A percentile compares a stretch with the other conserved stretches of the same genome.
These are phyloP conservation scores for Helicocarpus griseus DNA, from an alignment of 2,329 filamentous ascomycete genomes.

Conservation along the genomic window DNA sequence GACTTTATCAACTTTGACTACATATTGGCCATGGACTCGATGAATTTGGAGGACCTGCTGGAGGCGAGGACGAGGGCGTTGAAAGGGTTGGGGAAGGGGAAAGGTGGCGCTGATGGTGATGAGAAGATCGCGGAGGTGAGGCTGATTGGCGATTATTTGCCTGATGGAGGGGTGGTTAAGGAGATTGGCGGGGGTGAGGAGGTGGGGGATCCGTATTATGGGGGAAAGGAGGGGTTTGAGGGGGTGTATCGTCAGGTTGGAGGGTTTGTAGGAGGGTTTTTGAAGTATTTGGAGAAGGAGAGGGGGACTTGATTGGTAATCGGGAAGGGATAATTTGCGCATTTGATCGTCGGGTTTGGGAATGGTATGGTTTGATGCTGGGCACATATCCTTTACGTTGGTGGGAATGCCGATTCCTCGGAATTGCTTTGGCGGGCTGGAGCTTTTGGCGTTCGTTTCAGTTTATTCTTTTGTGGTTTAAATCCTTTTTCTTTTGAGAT, in stretches of 20 bases:
- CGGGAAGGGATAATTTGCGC: neutral
- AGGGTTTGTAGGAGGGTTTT: constrained; percentile 66
- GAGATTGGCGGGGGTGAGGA: constrained; percentile 49
- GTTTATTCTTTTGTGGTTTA: neutral
- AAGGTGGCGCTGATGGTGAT: constrained; percentile 25
- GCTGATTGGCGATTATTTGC: constrained; percentile 78
- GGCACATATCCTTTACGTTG: too few species aligned
- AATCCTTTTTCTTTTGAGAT: neutral
- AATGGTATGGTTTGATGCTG: too few species aligned
- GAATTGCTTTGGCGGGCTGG: neutral
- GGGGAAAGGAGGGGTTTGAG: constrained; percentile 70
- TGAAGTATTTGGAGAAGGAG: constrained; percentile 46
- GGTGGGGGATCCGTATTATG: constrained; percentile 87
- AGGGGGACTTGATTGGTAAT: neutral
- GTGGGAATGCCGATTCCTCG: too few species aligned
- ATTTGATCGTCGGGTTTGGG: neutral
- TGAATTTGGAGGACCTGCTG: constrained; percentile 64
- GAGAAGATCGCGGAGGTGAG: constrained; percentile 49
- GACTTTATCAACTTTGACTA: constrained; percentile 88
- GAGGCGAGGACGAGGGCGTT: constrained; percentile 20
- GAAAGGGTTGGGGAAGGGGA: constrained; percentile 18
- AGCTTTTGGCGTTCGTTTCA: neutral
- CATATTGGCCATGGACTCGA: constrained; percentile 85
- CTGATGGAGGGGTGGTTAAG: constrained; percentile 34
- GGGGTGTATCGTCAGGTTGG: constrained; percentile 76